These are phyloP conservation scores for Acmispon strigosus DNA, from an alignment of 306 rosid genomes.

Conservation along the genomic window DNA sequence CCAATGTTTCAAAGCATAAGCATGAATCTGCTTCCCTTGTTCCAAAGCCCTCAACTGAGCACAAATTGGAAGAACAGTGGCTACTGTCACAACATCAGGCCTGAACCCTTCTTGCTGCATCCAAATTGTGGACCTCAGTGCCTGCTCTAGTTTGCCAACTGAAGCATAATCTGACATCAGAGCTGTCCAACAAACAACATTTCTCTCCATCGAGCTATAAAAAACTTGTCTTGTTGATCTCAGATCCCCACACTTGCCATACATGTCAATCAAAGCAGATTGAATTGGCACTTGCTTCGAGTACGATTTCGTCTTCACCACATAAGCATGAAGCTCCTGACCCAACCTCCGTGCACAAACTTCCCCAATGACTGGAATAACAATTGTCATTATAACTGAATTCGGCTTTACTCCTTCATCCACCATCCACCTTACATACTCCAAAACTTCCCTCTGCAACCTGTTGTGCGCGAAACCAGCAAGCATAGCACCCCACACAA, in stretches of 20 bases:
- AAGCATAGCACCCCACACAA: slow-evolving; percentile 67
- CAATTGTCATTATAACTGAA: slow-evolving; percentile 53
- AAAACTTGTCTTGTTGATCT: slow-evolving; percentile 58
- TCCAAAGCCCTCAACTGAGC: slow-evolving; percentile 57
- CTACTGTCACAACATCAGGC: slow-evolving; percentile 69
- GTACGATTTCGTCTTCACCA: slow-evolving; percentile 55
- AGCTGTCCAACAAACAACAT: slow-evolving; percentile 80
- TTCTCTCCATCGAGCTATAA: slow-evolving; percentile 57
- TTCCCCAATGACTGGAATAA: slow-evolving; percentile 69
- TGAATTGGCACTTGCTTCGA: slow-evolving; percentile 48
- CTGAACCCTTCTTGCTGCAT: slow-evolving; percentile 91
- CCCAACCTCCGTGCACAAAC: slow-evolving; percentile 42
- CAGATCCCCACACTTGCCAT: slow-evolving; percentile 75
- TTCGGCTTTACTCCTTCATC: slow-evolving; percentile 46
- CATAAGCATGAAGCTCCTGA: slow-evolving; percentile 67
- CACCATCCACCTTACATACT: slow-evolving; percentile 55
- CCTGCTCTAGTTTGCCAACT: slow-evolving; percentile 71
- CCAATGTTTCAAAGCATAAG: slow-evolving; percentile 60
- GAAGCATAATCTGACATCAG: slow-evolving; percentile 69
- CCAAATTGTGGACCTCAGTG: slow-evolving; percentile 67
- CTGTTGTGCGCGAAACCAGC: slow-evolving; percentile 65
- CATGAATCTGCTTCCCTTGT: slow-evolving; percentile 75
- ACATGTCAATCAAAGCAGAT: slow-evolving; percentile 82
- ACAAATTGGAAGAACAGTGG: slow-evolving; percentile 72
- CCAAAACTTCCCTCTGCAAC: slow-evolving; percentile 58